Percentiles rank a stretch among this genome's conserved stretches.
Conservation (phyloP, 2,329 filamentous ascomycete genomes). For the Ophiostoma australiae region DNA sequence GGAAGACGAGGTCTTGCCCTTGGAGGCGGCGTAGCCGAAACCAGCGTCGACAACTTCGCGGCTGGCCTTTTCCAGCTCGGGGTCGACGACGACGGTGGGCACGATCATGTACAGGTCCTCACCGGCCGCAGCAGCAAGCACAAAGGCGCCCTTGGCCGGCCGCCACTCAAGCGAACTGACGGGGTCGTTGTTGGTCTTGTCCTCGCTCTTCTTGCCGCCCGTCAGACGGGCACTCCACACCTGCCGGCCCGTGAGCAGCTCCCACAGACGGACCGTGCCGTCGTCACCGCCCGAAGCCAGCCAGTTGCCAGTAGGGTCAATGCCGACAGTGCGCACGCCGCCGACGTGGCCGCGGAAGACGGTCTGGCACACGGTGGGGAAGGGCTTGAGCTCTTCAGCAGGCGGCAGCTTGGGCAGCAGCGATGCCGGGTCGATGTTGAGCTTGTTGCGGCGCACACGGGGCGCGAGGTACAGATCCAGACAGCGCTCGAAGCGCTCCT, state of each 20-base stretch:
- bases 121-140: slow-evolving; percentile 77
- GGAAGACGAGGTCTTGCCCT: slow-evolving; percentile 49
- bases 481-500: slow-evolving; percentile 93
- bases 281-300: slow-evolving; percentile 92
- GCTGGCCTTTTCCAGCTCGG: slow-evolving; percentile 68
- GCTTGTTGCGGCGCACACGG: slow-evolving; percentile 81
- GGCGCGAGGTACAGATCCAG: slow-evolving; percentile 94
- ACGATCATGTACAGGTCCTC: slow-evolving; percentile 83
- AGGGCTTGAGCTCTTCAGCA: slow-evolving; percentile 88
- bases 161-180: slow-evolving; percentile 88
- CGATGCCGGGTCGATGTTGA: slow-evolving; percentile 94
- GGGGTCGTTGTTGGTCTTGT: slow-evolving; percentile 57
- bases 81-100: slow-evolving; percentile 61
- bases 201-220: slow-evolving; percentile 39
- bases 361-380: slow-evolving; percentile 84
- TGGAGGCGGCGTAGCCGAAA: slow-evolving; percentile 84
- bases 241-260: slow-evolving; percentile 77
- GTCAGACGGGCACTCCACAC: slow-evolving; percentile 79
- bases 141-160: slow-evolving; percentile 71
- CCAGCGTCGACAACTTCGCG: slow-evolving; percentile 75
- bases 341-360: slow-evolving; percentile 86
- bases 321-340: slow-evolving; percentile 74
- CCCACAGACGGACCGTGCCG: slow-evolving; percentile 86
- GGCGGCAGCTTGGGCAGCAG: slow-evolving; percentile 88
- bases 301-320: slow-evolving; percentile 81